A percentile compares a stretch with the other conserved stretches of the same genome.
These are phyloP conservation scores for Quercus mongolica DNA, from an alignment of 306 rosid genomes.

Conservation along the genomic window DNA sequence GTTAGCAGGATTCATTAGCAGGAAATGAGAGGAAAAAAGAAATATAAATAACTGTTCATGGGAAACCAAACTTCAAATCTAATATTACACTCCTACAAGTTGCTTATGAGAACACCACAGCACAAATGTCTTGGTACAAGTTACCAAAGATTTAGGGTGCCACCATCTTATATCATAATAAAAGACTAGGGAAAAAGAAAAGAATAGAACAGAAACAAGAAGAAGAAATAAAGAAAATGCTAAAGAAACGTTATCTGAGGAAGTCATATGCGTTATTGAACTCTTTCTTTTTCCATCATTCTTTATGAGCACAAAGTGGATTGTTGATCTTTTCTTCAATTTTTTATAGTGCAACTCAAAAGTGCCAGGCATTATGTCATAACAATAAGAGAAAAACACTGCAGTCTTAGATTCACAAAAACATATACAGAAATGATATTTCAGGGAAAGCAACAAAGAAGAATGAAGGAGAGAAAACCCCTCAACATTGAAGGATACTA, in stretches of 20 bases:
- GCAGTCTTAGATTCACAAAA: neutral
- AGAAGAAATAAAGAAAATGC: neutral
- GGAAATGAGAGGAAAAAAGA: neutral
- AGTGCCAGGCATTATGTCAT: neutral
- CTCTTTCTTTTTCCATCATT: neutral
- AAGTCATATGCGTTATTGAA: neutral
- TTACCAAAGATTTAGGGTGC: neutral
- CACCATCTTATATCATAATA: neutral
- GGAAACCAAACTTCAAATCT: neutral
- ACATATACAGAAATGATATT: neutral
- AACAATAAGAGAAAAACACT: neutral
- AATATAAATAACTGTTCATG: neutral
- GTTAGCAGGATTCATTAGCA: conserved; percentile 5
- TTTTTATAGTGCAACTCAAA: neutral
- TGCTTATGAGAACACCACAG: neutral
- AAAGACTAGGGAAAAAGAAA: neutral
- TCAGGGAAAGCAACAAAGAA: neutral
- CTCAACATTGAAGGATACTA: neutral
- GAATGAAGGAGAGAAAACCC: neutral
- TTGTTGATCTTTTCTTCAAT: neutral
- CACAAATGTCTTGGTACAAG: neutral
- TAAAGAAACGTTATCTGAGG: neutral
- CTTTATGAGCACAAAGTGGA: neutral
- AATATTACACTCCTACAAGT: neutral
- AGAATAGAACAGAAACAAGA: neutral